Conservation (phyloP, 352 stramenopile species). For the Phytophthora fragariae region DNA sequence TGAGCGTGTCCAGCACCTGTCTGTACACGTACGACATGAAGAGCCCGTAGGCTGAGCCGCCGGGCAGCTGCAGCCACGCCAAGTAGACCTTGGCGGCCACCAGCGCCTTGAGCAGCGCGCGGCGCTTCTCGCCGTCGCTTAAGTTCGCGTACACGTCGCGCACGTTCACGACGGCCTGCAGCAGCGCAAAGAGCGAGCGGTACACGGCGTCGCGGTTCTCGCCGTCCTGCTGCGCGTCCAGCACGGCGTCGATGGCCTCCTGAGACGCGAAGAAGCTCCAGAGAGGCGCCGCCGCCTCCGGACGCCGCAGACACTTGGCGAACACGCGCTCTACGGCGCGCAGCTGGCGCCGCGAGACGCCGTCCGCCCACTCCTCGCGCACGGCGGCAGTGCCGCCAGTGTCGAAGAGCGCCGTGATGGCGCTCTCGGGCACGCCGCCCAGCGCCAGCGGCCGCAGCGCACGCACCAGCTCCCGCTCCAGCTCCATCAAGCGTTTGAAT, state of each 20-base stretch:
- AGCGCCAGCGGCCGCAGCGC: slow-evolving; percentile 71
- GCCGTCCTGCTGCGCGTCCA: slow-evolving; percentile 36
- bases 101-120: slow-evolving; percentile 64
- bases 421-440: slow-evolving; percentile 51
- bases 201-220: slow-evolving; percentile 57
- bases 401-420: slow-evolving; percentile 70
- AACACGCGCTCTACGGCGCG: slow-evolving; percentile 63
- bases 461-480: slow-evolving; percentile 70
- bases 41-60: slow-evolving; percentile 80
- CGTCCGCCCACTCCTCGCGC: slow-evolving; percentile 41
- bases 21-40: slow-evolving; percentile 90
- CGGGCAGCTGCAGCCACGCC: slow-evolving; percentile 81
- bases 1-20: slow-evolving; percentile 80
- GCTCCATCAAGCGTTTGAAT: slow-evolving; percentile 31
- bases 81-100: slow-evolving; percentile 82
- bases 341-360: slow-evolving; percentile 53
- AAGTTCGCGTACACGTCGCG: slow-evolving; percentile 62
- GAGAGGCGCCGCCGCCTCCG: slow-evolving; percentile 40
- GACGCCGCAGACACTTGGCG: slow-evolving; percentile 57
- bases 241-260: slow-evolving; percentile 47
- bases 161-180: slow-evolving; percentile 69
- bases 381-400: slow-evolving; percentile 68
- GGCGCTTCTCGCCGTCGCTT: slow-evolving; percentile 41
- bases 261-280: slow-evolving; percentile 73
- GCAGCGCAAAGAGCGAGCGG: slow-evolving; percentile 65